These are phyloP conservation scores for Pseudogymnoascus sp. DNA, from an alignment of 2,329 filamentous ascomycete genomes.

Conservation along the genomic window DNA sequence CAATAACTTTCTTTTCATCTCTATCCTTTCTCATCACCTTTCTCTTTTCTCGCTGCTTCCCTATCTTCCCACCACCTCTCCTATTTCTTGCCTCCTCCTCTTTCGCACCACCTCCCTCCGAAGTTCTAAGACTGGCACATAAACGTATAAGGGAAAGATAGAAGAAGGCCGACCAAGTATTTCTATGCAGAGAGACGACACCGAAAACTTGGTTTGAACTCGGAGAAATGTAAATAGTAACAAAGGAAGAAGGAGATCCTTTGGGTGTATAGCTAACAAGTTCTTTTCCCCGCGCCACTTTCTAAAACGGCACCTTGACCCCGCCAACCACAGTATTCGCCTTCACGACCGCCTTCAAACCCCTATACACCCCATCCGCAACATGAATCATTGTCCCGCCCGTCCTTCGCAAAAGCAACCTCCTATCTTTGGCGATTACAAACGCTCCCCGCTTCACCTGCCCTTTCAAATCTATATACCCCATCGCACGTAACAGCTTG, in stretches of 20 bases:
- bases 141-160: no score
- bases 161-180: no score
- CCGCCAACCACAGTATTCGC: background rate
- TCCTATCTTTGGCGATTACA: background rate
- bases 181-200: no score
- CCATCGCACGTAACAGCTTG: background rate
- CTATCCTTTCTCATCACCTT: background rate
- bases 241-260: no score
- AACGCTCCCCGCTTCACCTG: background rate
- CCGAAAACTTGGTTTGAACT: no score
- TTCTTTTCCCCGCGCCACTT: no score
- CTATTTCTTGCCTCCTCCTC: no score
- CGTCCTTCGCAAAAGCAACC: background rate
- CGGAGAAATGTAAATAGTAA: no score
- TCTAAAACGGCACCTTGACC: background rate
- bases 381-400: background rate
- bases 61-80: no score
- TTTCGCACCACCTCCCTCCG: background rate
- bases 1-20: background rate
- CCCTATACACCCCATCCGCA: background rate
- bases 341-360: background rate
- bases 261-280: no score
- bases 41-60: background rate
- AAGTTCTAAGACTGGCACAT: no score
- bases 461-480: background rate